Evolutionary conservation across 2,329 filamentous ascomycete genomes (phyloP).

Genomic region (Colletotrichum higginsianum): DNA sequence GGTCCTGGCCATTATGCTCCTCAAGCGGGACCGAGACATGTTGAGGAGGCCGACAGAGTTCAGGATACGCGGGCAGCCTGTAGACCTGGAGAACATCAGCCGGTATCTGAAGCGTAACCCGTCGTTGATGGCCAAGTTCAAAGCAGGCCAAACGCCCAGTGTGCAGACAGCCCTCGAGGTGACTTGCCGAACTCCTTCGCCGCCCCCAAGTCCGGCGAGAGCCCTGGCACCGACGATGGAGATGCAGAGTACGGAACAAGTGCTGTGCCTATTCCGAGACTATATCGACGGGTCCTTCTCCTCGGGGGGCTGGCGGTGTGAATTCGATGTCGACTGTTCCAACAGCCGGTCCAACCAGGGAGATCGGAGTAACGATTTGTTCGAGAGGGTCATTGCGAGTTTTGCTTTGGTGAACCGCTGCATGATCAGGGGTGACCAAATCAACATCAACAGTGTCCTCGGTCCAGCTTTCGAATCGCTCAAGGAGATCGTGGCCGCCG

Average conservation of each 20-base stretch:
- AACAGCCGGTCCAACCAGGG: slow-evolving; percentile 43
- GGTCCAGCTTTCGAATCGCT: slow-evolving; percentile 54
- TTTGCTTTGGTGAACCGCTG: slow-evolving; percentile 53
- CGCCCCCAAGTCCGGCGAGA: slow-evolving; percentile 45
- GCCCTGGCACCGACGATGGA: slow-evolving; percentile 46
- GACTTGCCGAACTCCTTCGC: slow-evolving; percentile 51
- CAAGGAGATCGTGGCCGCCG: slow-evolving; percentile 51
- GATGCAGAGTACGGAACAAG: slow-evolving; percentile 46
- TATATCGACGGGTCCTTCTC: slow-evolving; percentile 51
- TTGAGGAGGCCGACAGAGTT: slow-evolving; percentile 53
- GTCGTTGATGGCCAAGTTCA: slow-evolving; percentile 50
- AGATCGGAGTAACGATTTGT: slow-evolving; percentile 53
- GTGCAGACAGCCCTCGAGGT: slow-evolving; percentile 51
- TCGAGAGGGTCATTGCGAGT: slow-evolving; percentile 53
- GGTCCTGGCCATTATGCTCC: slow-evolving; percentile 56
- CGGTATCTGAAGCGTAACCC: slow-evolving; percentile 59
- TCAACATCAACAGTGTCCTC: slow-evolving; percentile 50
- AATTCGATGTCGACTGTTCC: slow-evolving; percentile 50
- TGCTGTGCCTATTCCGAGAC: slow-evolving; percentile 48
- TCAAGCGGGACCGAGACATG: slow-evolving; percentile 55
- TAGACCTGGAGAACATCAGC: slow-evolving; percentile 57
- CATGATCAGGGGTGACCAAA: slow-evolving; percentile 51
- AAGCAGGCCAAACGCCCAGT: slow-evolving; percentile 50
- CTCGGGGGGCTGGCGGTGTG: slow-evolving; percentile 48
- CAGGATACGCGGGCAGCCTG: slow-evolving; percentile 55